Conservation (phyloP, 345 rosid species). For the Ceriops decandra region DNA sequence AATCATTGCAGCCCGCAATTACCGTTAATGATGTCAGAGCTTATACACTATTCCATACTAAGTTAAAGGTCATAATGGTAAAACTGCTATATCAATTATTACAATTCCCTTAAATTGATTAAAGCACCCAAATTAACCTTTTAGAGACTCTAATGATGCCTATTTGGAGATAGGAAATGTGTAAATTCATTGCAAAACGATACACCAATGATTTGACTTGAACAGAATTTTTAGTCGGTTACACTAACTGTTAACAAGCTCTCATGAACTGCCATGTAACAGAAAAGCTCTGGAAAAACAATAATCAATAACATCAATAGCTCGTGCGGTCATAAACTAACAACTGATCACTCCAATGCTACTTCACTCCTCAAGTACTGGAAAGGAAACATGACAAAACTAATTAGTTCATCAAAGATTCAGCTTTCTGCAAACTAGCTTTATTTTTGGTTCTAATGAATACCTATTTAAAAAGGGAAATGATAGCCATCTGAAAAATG, state of each 20-base stretch:
- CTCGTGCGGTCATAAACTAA: neutral
- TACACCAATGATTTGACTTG: neutral
- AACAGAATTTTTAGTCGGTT: neutral
- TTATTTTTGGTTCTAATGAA: neutral
- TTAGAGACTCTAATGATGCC: neutral
- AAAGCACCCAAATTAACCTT: neutral
- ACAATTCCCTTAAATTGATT: neutral
- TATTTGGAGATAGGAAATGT: neutral
- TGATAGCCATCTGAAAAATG: neutral
- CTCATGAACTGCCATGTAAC: neutral
- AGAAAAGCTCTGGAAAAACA: neutral
- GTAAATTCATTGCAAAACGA: neutral
- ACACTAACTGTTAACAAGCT: neutral
- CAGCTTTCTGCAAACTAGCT: neutral
- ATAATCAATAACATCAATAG: constrained; percentile 7
- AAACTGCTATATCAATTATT: neutral
- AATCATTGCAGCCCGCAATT: neutral
- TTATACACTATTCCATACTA: neutral
- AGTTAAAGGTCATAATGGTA: constrained; percentile 4
- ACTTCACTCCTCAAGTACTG: constrained; percentile 1
- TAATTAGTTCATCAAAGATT: neutral
- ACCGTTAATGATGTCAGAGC: neutral
- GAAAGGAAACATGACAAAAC: neutral
- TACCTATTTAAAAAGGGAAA: neutral
- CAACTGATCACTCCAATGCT: neutral